Base-by-base conservation (phyloP, 2,329 filamentous ascomycete genomes). In the Colletotrichum cordylinicola region DNA sequence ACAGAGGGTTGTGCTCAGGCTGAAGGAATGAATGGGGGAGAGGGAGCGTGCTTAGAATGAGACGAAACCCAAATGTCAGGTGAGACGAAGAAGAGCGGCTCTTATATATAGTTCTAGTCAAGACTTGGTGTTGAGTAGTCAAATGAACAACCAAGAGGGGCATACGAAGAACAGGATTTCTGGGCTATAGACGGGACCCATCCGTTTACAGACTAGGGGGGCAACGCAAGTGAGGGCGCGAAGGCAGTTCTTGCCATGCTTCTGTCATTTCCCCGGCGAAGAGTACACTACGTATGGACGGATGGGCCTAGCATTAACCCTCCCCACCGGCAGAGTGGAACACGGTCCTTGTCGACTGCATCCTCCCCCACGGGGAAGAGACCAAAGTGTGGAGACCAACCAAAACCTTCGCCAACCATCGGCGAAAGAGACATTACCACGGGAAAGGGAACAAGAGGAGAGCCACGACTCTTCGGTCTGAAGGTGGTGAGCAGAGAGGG, bases 111-210 rank as follows among this genome's bases (percentile, higher is more conserved):
- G 65, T 62, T 16, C 21, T 21, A 21, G n/a, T 16, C 7, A 43
- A 8, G 24, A 37, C 33, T 37, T 18, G 70, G 48, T 62, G 65
- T 62, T 73, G 70, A 69, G 39, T 52, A 48, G 60, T 66, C 33
- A 33, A 52, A 52, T 24, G 43, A n/a, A 52, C 43, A 21, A 1
- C 12, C 13, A 15, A 15, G 56, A 43, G 56, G n/a, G 56, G 29
- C n/a, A 70, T 31, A 58, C 24, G 27, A 55, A 65, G 68, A 73
- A 64, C 70, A 43, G 65, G 70, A 67, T 73, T 67, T 73, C 65
- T 68, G 52, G 48, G 29, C 43, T 27, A 67, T 2, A 18, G 65
- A 67, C 65, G 56, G 56, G 66, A 39, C 70, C 70, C 70, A 73
- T 73, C 65, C 56, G 65, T 24, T 37, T n/a, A 31, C 55, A 69